Conservation (phyloP, 2,329 filamentous ascomycete species). For the Alternaria sp. region DNA sequence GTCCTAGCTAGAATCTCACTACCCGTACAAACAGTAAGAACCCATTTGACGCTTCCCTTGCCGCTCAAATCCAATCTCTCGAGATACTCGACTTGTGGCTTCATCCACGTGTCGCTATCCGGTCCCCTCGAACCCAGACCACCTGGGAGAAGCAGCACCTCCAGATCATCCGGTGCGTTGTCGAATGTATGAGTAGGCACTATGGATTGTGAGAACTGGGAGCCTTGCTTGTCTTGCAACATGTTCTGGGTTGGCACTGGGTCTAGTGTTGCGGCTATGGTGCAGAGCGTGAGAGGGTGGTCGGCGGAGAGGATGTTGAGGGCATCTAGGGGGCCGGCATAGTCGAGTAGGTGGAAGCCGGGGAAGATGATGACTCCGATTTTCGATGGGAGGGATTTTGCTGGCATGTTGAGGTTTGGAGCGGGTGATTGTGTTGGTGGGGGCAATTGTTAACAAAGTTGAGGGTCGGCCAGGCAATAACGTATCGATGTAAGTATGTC, state of each 20-base stretch:
- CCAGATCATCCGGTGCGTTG: slow-evolving; percentile 56
- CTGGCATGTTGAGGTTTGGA: background rate
- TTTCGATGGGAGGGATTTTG: slow-evolving; percentile 28
- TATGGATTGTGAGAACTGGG: slow-evolving; percentile 46
- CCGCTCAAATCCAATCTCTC: slow-evolving; percentile 50
- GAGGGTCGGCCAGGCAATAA: no score
- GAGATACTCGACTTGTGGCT: slow-evolving; percentile 56
- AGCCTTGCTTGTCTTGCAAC: slow-evolving; percentile 16
- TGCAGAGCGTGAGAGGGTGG: slow-evolving; percentile 36
- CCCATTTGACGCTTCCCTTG: slow-evolving; percentile 55
- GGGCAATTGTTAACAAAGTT: background rate
- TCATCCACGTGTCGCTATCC: slow-evolving; percentile 33
- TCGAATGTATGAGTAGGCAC: slow-evolving; percentile 63
- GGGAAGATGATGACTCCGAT: slow-evolving; percentile 45
- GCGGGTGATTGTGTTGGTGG: background rate
- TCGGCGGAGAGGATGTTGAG: slow-evolving; percentile 48
- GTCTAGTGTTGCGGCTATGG: slow-evolving; percentile 43
- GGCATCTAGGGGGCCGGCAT: slow-evolving; percentile 56
- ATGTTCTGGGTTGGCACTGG: slow-evolving; percentile 41
- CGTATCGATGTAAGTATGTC: no score
- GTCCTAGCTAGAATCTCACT: slow-evolving; percentile 63
- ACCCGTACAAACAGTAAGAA: slow-evolving; percentile 73
- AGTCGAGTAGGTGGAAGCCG: slow-evolving; percentile 49
- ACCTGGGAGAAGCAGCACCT: slow-evolving; percentile 71
- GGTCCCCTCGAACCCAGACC: slow-evolving; percentile 57